These are phyloP conservation scores for Polytrichum commune DNA, from an alignment of 225 moss, liverwort and hornwort genomes.

Conservation along the genomic window DNA sequence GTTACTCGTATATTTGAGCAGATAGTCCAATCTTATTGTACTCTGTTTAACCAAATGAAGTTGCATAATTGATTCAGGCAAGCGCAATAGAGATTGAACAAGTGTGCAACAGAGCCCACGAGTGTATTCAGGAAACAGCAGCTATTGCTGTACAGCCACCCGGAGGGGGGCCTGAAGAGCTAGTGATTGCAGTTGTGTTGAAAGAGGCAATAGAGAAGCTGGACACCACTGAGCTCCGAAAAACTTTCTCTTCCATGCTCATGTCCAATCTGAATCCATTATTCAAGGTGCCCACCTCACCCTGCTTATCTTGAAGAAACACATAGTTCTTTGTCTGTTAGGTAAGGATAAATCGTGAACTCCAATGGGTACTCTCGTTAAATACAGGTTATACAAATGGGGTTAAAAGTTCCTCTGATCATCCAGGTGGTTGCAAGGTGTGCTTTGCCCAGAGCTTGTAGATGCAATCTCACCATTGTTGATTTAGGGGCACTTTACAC, in stretches of 20 bases:
- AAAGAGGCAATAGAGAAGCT: slow-evolving; percentile 43
- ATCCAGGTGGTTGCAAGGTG: too few species aligned
- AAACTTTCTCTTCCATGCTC: slow-evolving; percentile 44
- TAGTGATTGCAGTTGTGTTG: slow-evolving; percentile 72
- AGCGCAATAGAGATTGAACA: slow-evolving; percentile 95
- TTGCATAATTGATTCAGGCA: slow-evolving; percentile 37
- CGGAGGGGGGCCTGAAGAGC: slow-evolving; percentile 83
- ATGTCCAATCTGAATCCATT: slow-evolving; percentile 77
- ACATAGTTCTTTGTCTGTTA: too few species aligned
- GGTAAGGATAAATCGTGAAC: too few species aligned
- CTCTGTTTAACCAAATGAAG: neutral
- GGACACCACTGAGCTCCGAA: slow-evolving; percentile 35
- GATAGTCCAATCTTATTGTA: too few species aligned
- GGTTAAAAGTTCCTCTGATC: too few species aligned
- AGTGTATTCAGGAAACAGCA: slow-evolving; percentile 70
- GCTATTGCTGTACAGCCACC: slow-evolving; percentile 72
- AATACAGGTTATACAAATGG: too few species aligned
- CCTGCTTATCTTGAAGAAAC: neutral
- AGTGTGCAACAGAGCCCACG: slow-evolving; percentile 77
- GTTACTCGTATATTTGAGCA: too few species aligned
- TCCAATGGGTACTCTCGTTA: too few species aligned
- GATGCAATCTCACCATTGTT: too few species aligned
- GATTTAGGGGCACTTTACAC: too few species aligned
- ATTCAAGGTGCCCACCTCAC: slow-evolving; percentile 66
- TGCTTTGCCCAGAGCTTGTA: too few species aligned